Conservation (phyloP, 331 rosid species). For the Malus hybrid region DNA sequence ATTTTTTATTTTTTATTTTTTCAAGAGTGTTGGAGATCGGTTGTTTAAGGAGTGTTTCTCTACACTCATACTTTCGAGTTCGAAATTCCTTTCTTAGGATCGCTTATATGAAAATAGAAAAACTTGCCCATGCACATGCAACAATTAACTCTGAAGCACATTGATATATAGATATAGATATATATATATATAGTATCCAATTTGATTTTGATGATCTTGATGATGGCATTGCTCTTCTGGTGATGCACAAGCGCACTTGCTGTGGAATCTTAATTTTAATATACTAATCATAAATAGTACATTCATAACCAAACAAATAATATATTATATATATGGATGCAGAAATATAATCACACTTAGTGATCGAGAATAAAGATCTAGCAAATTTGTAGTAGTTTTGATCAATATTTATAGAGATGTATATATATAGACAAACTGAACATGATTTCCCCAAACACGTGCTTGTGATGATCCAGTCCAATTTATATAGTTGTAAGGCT, state of each 20-base stretch:
- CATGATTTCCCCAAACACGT: slow-evolving; percentile 8
- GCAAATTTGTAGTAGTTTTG: neutral
- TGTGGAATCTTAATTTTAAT: slow-evolving; percentile 22
- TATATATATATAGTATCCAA: neutral
- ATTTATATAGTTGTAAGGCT: neutral
- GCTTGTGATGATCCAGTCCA: neutral
- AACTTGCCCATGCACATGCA: too few species aligned
- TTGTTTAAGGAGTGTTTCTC: too few species aligned
- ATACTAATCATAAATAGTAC: neutral
- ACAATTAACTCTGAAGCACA: too few species aligned
- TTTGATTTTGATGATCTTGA: slow-evolving; percentile 4
- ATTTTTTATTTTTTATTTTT: too few species aligned
- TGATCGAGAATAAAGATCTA: slow-evolving; percentile 9
- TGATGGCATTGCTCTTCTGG: slow-evolving; percentile 11
- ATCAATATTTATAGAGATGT: neutral
- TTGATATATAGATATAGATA: too few species aligned
- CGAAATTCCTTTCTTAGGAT: too few species aligned
- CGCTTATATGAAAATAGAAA: too few species aligned
- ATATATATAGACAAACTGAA: neutral
- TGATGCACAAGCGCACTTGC: slow-evolving; percentile 15
- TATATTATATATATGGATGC: slow-evolving; percentile 3
- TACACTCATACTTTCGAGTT: too few species aligned
- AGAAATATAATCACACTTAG: neutral
- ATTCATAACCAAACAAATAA: slow-evolving; percentile 4
- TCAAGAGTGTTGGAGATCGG: too few species aligned